Evolutionary conservation across 495 filamentous ascomycete species (phyloP).

Genomic region (Eremomyces bilateralis): DNA sequence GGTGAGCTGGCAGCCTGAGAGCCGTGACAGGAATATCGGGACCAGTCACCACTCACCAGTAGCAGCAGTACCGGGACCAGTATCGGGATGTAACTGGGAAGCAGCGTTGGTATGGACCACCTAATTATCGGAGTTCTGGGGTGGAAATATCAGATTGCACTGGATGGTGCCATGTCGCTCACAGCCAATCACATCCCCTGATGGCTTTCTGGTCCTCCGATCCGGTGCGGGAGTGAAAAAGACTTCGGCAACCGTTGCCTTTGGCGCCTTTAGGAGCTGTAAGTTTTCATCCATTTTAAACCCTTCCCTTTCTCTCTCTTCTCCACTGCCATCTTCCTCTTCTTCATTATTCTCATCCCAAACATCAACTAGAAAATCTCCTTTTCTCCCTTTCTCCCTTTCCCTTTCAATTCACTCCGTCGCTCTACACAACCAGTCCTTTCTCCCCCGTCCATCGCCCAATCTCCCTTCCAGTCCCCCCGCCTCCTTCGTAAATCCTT

Average conservation of each 20-base stretch:
- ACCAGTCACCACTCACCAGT: too few species aligned
- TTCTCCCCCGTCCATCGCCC: slow-evolving; percentile 3
- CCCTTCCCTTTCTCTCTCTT: background rate
- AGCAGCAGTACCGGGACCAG: too few species aligned
- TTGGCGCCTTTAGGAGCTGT: background rate
- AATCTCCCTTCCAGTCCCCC: slow-evolving; percentile 8
- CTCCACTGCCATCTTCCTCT: background rate
- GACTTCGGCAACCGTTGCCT: background rate
- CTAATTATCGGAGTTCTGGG: too few species aligned
- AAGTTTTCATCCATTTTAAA: background rate
- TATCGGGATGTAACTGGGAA: too few species aligned
- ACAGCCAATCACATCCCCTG: too few species aligned
- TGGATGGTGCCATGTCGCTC: too few species aligned
- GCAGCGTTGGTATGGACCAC: too few species aligned
- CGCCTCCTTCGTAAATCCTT: background rate
- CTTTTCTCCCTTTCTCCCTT: slow-evolving; percentile 8
- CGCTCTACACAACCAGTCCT: slow-evolving; percentile 3
- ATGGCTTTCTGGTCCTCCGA: too few species aligned
- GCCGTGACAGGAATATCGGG: too few species aligned
- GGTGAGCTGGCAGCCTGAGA: too few species aligned
- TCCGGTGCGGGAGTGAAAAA: too few species aligned
- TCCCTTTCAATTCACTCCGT: slow-evolving; percentile 8
- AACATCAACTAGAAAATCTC: background rate
- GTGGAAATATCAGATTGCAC: too few species aligned
- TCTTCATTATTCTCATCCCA: background rate